Evolutionary conservation across 2,329 filamentous ascomycete genomes (phyloP).

Genomic region (Cladobotryum mycophilum): DNA sequence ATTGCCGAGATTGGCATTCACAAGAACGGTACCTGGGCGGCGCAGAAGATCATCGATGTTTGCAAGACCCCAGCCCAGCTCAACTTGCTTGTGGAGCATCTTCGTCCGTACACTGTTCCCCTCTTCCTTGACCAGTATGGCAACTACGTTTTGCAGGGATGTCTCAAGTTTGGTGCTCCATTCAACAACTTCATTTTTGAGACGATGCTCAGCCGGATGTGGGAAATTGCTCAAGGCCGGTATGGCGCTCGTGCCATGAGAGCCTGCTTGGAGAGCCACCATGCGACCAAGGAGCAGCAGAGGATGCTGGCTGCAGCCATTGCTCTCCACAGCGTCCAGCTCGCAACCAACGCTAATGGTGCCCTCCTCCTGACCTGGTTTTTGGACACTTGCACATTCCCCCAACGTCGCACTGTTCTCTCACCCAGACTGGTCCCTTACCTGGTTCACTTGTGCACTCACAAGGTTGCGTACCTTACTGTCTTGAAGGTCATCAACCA

Average conservation of each 20-base stretch:
- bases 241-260: slow-evolving; percentile 96
- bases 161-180: slow-evolving; percentile 81
- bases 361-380: slow-evolving; percentile 95
- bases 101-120: slow-evolving; percentile 80
- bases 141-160: slow-evolving; percentile 97
- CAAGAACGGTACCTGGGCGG: slow-evolving; percentile 99
- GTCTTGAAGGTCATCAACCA: slow-evolving; percentile 98
- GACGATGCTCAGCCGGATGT: slow-evolving; percentile 88
- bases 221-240: slow-evolving; percentile 86
- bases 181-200: slow-evolving; percentile 98
- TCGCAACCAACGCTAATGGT: slow-evolving; percentile 93
- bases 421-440: slow-evolving; percentile 89
- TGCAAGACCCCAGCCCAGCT: slow-evolving; percentile 81
- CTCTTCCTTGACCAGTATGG: slow-evolving; percentile 97
- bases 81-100: slow-evolving; percentile 72
- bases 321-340: slow-evolving; percentile 91
- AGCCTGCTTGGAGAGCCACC: slow-evolving; percentile 92
- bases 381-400: slow-evolving; percentile 95
- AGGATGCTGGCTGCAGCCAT: slow-evolving; percentile 90
- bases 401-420: slow-evolving; percentile 80
- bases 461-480: slow-evolving; percentile 96
- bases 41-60: slow-evolving; percentile 98
- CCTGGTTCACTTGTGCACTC: slow-evolving; percentile 90
- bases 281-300: slow-evolving; percentile 91
- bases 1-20: slow-evolving; percentile 95